Base-by-base conservation (phyloP, 768 basidiomycete genomes). In the Trametes sanguinea region DNA sequence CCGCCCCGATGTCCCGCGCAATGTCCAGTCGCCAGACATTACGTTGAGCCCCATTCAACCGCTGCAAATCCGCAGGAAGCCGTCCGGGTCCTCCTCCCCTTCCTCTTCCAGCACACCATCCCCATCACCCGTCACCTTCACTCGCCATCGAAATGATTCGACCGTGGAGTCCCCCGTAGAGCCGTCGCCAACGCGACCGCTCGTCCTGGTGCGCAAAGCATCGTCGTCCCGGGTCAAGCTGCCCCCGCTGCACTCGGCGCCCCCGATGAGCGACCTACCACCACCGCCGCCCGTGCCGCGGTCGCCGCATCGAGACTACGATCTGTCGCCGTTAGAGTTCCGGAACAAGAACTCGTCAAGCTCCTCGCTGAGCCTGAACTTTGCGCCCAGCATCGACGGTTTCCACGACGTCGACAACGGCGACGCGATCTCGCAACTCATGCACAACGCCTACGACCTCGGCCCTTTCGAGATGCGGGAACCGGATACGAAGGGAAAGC, bases 161-260 rank as follows among this genome's bases (percentile, higher is more conserved):
- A 57, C 60, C 59, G 11, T 46, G 44, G 56, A 67, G 17, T 60
- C 58, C 2, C 63, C 64, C 1, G 48, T 60, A 30, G 65, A 66
- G 6, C 55, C 67, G 2, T 62, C 65, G 14, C 50, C 62, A 7
- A 58, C 62, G 8, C 62, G 66, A 6, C 68, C 70, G 10, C 35
- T 70, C 4, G 70, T 72, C 6, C 61, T 72, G 5, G 65, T 70
- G 1, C 67, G 70, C 10, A 71, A 73, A 54, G 70, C 69, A 6
- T 73, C 72, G 0, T 65, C 65, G 10, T 61, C 67, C 4, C 65
- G 69, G 10, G 59, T 67, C 0, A 63, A 65, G 43, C 59, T 70
- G 7, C 68, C 70, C 2, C 72, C 72, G 6, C 57, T 67, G 9
- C 61, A 56, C 29, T 45, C 63, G 4, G 63, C 68, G n/a, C 72